A percentile compares a stretch with the other conserved stretches of the same genome.
Evolutionary conservation across 148 eudicot species (phyloP).

Genomic region (Limonium bicolor): DNA sequence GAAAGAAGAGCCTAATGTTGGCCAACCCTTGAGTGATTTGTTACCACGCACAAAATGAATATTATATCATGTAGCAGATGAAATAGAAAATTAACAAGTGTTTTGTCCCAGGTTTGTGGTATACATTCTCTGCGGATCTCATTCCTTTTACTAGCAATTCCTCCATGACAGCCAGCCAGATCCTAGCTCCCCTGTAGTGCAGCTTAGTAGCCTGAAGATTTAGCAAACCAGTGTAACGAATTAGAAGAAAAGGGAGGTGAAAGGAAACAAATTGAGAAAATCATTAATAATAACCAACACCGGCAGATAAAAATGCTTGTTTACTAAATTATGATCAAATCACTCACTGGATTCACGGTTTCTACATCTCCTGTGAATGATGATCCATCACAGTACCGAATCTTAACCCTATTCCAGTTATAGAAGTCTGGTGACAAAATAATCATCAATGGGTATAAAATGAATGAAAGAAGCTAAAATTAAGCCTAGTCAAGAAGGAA

Average conservation of each 20-base stretch:
- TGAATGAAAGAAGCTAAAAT: neutral
- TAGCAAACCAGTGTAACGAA: neutral
- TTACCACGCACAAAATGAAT: no score
- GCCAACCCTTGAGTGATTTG: neutral
- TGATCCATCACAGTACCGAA: slow-evolving; percentile 87
- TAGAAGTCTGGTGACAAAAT: slow-evolving; percentile 47
- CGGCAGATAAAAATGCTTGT: neutral
- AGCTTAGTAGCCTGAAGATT: slow-evolving; percentile 42
- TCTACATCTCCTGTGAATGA: slow-evolving; percentile 85
- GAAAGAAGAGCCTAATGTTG: slow-evolving; percentile 52
- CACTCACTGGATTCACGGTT: slow-evolving; percentile 61
- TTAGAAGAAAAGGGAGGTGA: neutral
- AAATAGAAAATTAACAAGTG: no score
- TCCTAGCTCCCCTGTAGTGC: slow-evolving; percentile 72
- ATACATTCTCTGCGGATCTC: slow-evolving; percentile 63
- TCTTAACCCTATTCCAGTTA: slow-evolving; percentile 79
- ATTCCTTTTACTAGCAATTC: slow-evolving; percentile 72
- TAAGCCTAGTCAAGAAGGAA: no score
- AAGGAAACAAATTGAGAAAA: neutral
- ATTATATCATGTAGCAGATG: no score
- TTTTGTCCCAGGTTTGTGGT: no score
- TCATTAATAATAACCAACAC: neutral
- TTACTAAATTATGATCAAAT: neutral
- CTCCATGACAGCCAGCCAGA: slow-evolving; percentile 72
- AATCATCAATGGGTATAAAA: neutral